Evolutionary conservation across 257 asterid species (phyloP).

Genomic region (Cynanchum wilfordii): DNA sequence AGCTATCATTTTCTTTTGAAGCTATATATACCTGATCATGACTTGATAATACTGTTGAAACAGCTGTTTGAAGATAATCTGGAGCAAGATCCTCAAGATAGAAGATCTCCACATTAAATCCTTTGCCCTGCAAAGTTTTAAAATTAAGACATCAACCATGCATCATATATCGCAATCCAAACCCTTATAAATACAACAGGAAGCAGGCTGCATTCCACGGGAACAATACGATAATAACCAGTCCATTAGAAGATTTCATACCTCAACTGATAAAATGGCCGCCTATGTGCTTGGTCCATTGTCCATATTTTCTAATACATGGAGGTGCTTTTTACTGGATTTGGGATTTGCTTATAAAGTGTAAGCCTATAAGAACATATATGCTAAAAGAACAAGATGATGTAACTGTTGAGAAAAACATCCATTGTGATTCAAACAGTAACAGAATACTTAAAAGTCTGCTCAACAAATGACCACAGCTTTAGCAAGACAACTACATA

Average conservation of each 20-base stretch:
- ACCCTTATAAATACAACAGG: conserved; percentile 7
- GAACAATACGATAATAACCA: background rate
- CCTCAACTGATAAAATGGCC: conserved; percentile 95
- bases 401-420: too few relatives aligned
- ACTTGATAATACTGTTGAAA: conserved; percentile 70
- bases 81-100: conserved; percentile 83
- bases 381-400: too few relatives aligned
- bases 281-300: conserved; percentile 57
- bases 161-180: conserved; percentile 3
- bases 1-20: background rate
- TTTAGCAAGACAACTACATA: background rate
- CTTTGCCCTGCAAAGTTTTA: conserved; percentile 69
- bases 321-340: conserved; percentile 51
- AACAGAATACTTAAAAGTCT: conserved; percentile 1
- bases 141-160: conserved; percentile 8
- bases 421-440: too few relatives aligned
- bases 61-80: conserved; percentile 73
- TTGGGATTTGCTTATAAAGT: conserved; percentile 9
- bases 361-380: conserved; percentile 9
- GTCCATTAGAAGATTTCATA: conserved; percentile 13
- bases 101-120: conserved; percentile 66
- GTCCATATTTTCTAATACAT: conserved; percentile 40
- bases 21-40: conserved; percentile 63
- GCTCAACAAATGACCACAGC: background rate
- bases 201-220: background rate